Percentiles rank a stretch among this genome's conserved stretches.
These are phyloP conservation scores for Pelargonium citronellum DNA, from an alignment of 441 rosid species.

Conservation along the genomic window DNA sequence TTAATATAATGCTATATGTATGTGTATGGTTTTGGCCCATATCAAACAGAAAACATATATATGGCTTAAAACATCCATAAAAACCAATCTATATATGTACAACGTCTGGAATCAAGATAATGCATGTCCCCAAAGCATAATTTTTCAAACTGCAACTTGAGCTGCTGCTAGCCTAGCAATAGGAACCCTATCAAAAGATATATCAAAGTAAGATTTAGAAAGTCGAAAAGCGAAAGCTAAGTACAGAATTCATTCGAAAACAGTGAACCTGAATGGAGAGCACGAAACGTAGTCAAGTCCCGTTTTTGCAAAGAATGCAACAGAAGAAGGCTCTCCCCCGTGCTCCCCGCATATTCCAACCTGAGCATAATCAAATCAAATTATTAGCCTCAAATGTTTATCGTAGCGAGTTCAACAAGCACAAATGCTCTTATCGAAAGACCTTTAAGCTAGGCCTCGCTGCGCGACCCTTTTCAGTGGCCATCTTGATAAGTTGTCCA, in stretches of 20 bases:
- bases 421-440: not conserved
- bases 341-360: constrained; percentile 97
- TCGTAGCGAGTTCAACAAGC: no score
- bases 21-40: no score
- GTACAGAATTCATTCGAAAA: not conserved
- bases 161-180: constrained; percentile 99
- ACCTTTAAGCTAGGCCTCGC: constrained; percentile 91
- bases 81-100: not conserved
- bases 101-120: not conserved
- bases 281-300: constrained; percentile 95
- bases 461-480: constrained; percentile 73
- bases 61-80: not conserved
- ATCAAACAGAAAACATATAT: no score
- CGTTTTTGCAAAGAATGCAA: constrained; percentile 75
- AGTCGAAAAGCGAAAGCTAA: not conserved
- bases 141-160: constrained; percentile 54
- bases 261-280: constrained; percentile 75
- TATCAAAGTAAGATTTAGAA: not conserved
- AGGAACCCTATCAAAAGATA: constrained; percentile 58
- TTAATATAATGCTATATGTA: no score
- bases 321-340: constrained; percentile 93
- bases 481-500: constrained; percentile 80
- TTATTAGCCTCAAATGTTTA: no score
- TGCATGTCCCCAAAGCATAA: not conserved
- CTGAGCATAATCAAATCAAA: constrained; percentile 28